Conservation (phyloP, 495 filamentous ascomycete species). For the Neurospora discreta region DNA sequence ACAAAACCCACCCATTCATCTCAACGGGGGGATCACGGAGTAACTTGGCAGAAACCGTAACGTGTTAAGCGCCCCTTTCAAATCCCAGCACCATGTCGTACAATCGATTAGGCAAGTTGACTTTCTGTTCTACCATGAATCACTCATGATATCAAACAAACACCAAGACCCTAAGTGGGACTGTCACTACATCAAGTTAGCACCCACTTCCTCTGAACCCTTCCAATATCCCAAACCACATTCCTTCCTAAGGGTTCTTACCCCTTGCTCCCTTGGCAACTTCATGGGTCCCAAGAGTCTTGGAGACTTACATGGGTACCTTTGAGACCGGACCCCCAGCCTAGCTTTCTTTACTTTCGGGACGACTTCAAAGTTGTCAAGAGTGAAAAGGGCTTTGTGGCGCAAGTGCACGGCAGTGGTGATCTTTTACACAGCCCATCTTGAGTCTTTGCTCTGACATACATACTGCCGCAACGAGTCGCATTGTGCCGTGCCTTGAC, state of each 20-base stretch:
- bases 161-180: neutral
- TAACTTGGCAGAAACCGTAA: neutral
- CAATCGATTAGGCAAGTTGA: constrained; percentile 58
- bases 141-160: neutral
- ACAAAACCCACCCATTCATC: neutral
- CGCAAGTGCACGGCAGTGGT: constrained; percentile 12
- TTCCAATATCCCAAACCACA: neutral
- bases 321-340: neutral
- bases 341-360: neutral
- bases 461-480: neutral
- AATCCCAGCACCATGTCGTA: constrained; percentile 44
- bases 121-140: constrained; percentile 2
- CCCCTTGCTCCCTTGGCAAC: neutral
- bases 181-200: neutral
- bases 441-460: neutral
- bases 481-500: neutral
- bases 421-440: neutral
- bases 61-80: neutral
- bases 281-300: neutral
- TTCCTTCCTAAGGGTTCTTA: neutral
- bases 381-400: constrained; percentile 8
- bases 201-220: neutral
- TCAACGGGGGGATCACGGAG: neutral
- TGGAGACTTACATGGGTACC: neutral
- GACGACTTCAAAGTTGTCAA: neutral